These are phyloP conservation scores for Stenogyne calaminthoides DNA, from an alignment of 305 asterid species.

Conservation along the genomic window DNA sequence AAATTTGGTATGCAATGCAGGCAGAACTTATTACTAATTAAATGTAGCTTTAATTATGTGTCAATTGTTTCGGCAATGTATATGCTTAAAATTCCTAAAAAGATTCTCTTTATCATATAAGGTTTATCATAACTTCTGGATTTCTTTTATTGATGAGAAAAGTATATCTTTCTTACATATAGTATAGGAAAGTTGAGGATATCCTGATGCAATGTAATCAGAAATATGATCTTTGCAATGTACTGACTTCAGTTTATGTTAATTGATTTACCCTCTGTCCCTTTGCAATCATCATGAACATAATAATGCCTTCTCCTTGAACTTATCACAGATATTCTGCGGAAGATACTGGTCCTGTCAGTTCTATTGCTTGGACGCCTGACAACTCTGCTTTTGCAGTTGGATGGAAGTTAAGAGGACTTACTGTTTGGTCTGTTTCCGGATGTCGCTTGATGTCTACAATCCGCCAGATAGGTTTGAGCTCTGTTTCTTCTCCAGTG, in stretches of 20 bases:
- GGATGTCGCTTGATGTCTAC: conserved; percentile 99
- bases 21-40: not conserved
- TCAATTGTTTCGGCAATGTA: not conserved
- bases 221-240: conserved; percentile 6
- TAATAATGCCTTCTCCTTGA: conserved; percentile 25
- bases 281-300: conserved; percentile 25
- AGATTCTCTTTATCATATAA: conserved; percentile 1
- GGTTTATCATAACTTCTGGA: conserved; percentile 3
- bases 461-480: conserved; percentile 90
- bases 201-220: conserved; percentile 5
- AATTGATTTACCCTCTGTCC: not conserved
- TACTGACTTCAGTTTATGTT: not conserved
- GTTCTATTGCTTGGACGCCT: conserved; percentile 96
- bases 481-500: conserved; percentile 91
- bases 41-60: conserved; percentile 14
- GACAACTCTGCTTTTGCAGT: conserved; percentile 96
- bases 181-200: not conserved
- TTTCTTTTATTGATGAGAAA: conserved; percentile 13
- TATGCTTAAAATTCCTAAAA: not conserved
- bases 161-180: not conserved
- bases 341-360: conserved; percentile 98
- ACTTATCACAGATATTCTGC: conserved; percentile 68
- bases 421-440: conserved; percentile 98
- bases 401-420: conserved; percentile 99
- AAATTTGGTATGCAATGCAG: conserved; percentile 16